Base-by-base conservation (phyloP, 352 stramenopile genomes). In the Phytophthora lateralis region DNA sequence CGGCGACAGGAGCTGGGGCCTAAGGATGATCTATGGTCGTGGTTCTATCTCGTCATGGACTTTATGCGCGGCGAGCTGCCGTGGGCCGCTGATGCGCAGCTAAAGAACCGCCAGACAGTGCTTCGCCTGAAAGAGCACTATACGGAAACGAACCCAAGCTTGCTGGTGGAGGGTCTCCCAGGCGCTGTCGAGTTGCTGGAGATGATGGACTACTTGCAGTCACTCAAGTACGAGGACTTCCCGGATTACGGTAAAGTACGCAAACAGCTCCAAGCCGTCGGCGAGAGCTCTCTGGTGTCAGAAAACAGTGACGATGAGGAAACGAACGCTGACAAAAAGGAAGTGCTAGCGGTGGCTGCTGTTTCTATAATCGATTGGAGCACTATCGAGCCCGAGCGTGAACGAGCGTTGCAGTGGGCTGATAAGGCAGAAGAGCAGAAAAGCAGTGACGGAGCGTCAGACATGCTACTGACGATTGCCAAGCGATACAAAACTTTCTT, bases 1-100 rank as follows among this genome's bases (percentile, higher is more conserved):
- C 75, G 78, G 20, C 75, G 85, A 12, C 79, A 93, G 50, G 87
- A 96, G 35, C 64, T 96, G 5, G 86, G 89, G 0, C 86, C 83
- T 0, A 91, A 91, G 41, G 89, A 97, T 52, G 89, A 97, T 54
- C 55, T 97, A 24, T 96, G 88, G 85, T 97, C 87, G 32, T 94
- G 86, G 87, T 92, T 93, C 47, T 97, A 95, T 60, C 70, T 94
- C 12, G 85, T 97, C 15, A 79, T 97, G 55, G 89, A 97, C 41
- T 92, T 97, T 52, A 79, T 96, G 69, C 84, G 88, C 8, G 88
- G 88, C 18, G 88, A 96, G 32, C 60, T 96, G 42, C 88, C 88
- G 1, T 96, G 88, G 88, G 85, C 85, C 17, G 57, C 70, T 3
- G 88, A 96, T 39, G 88, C 88, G 6, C 88, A 95, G 52, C 75